Percentiles rank a stretch among this genome's conserved stretches.
These are phyloP conservation scores for Ophiosphaerella narmari DNA, from an alignment of 2,329 filamentous ascomycete species.

Conservation along the genomic window DNA sequence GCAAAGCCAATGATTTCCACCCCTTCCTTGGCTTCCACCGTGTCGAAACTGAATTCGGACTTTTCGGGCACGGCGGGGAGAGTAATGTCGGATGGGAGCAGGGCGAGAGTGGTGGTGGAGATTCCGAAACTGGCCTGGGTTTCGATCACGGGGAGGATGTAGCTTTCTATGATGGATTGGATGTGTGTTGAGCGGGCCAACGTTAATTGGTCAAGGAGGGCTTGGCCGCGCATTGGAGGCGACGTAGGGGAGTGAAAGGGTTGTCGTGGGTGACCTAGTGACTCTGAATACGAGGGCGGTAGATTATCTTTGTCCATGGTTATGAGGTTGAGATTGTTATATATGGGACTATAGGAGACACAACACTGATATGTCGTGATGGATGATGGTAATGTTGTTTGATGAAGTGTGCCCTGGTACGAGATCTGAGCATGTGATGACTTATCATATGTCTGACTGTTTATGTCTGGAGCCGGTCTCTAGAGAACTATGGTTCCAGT, in stretches of 20 bases:
- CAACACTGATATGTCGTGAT: neutral
- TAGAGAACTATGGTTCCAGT: neutral
- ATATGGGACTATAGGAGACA: neutral
- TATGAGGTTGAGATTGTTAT: slow-evolving; percentile 3
- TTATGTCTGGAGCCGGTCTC: neutral
- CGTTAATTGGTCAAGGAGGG: slow-evolving; percentile 44
- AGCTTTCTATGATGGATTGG: slow-evolving; percentile 42
- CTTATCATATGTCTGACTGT: neutral
- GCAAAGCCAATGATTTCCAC: slow-evolving; percentile 49
- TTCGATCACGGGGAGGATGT: slow-evolving; percentile 50
- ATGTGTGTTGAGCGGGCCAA: slow-evolving; percentile 49
- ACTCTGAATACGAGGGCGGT: slow-evolving; percentile 11
- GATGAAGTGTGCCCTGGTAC: neutral
- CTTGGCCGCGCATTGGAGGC: slow-evolving; percentile 23
- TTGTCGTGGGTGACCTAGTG: slow-evolving; percentile 2
- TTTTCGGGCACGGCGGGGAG: slow-evolving; percentile 27
- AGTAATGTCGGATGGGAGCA: slow-evolving; percentile 51
- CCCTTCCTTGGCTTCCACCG: slow-evolving; percentile 7
- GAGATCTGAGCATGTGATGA: too few species aligned
- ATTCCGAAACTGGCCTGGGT: slow-evolving; percentile 49
- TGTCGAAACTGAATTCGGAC: slow-evolving; percentile 39
- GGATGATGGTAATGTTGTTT: too few species aligned
- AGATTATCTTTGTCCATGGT: slow-evolving; percentile 9
- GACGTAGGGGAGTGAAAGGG: slow-evolving; percentile 8
- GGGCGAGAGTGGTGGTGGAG: slow-evolving; percentile 50